phyloP scores from a whole-genome alignment of 2,329 filamentous ascomycete genomes.

The Fusarium circinatum region DNA sequence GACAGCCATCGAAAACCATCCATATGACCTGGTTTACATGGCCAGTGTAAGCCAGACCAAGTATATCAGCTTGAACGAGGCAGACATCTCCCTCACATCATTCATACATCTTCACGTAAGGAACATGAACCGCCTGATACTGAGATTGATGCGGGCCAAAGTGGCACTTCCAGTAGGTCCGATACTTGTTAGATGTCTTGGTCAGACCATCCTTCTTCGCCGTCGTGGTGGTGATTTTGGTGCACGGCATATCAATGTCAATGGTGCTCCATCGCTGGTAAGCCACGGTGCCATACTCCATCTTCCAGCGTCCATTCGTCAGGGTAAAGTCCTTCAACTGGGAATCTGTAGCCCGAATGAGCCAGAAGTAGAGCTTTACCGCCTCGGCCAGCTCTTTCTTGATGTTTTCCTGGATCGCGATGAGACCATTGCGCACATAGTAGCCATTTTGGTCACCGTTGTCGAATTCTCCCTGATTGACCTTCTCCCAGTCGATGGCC shows the following conservation, averaged over 20 bases:
- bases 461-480: neutral
- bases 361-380: neutral
- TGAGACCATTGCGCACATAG: neutral
- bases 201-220: neutral
- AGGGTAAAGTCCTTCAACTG: neutral
- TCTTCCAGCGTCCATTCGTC: neutral
- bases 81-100: neutral
- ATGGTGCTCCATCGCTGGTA: neutral
- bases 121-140: neutral
- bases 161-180: neutral
- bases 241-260: neutral
- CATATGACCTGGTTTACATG: no score
- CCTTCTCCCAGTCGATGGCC: neutral
- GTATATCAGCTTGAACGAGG: no score
- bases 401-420: neutral
- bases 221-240: neutral
- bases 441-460: neutral
- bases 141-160: neutral
- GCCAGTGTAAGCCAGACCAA: no score
- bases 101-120: neutral
- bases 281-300: neutral
- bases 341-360: neutral
- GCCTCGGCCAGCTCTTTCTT: neutral
- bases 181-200: neutral
- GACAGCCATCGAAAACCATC: no score